Evolutionary conservation across 257 asterid genomes (phyloP).

Genomic region (Ocimum tenuiflorum): DNA sequence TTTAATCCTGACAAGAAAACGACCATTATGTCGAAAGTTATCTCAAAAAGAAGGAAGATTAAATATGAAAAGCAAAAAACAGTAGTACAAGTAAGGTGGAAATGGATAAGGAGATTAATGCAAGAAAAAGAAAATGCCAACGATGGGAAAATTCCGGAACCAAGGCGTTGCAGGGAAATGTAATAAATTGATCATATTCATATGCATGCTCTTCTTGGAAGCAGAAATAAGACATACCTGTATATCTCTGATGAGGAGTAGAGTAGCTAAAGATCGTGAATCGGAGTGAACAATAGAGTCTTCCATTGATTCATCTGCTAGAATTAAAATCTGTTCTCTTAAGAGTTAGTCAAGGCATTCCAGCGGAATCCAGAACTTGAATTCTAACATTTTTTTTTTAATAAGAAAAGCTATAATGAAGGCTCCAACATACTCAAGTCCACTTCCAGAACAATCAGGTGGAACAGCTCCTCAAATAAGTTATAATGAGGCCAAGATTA

Average conservation of each 20-base stretch:
- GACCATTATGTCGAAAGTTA: background rate
- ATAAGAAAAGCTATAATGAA: background rate
- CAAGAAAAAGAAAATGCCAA: background rate
- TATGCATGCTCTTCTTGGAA: background rate
- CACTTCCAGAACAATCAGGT: conserved; percentile 2
- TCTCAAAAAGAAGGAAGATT: background rate
- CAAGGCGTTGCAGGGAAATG: background rate
- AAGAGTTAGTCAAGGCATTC: conserved; percentile 60
- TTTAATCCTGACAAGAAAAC: background rate
- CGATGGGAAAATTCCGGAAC: background rate
- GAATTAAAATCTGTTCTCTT: conserved; percentile 79
- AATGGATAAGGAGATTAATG: background rate
- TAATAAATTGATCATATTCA: background rate
- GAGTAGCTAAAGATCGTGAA: conserved; percentile 95
- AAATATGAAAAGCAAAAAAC: background rate
- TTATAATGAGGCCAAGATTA: background rate
- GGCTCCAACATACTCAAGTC: conserved; percentile 3
- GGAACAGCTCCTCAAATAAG: background rate
- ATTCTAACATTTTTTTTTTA: background rate
- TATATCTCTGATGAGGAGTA: conserved; percentile 92
- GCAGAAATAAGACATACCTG: conserved; percentile 47
- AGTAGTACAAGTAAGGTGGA: background rate
- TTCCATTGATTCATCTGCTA: conserved; percentile 96
- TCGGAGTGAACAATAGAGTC: conserved; percentile 93
- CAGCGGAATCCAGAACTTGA: background rate